Percentiles rank a stretch among this genome's conserved stretches.
phyloP scores from a whole-genome alignment of 169 alveolate species.

The Plasmodium falciparum region DNA sequence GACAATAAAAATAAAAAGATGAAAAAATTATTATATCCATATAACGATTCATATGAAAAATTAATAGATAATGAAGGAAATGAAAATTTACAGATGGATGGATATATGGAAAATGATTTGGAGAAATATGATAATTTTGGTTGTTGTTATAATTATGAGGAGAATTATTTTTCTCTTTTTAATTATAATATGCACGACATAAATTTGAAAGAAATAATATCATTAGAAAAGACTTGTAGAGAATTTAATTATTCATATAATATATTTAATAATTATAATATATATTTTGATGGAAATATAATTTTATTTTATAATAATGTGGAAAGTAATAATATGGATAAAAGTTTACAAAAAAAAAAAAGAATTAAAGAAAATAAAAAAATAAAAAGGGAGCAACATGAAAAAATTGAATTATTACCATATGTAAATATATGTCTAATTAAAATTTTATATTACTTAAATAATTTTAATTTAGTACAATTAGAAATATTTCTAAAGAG shows the following conservation, averaged over 20 bases:
- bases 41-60: too few species aligned
- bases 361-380: conserved; percentile 30
- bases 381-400: conserved; percentile 43
- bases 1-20: background rate
- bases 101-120: background rate
- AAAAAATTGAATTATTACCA: conserved; percentile 58
- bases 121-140: background rate
- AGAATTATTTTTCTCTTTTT: conserved; percentile 2
- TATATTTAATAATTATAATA: conserved; percentile 45
- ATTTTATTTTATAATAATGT: conserved; percentile 8
- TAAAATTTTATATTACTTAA: conserved; percentile 70
- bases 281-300: conserved; percentile 63
- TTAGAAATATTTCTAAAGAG: conserved; percentile 66
- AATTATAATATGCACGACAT: conserved; percentile 22
- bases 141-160: background rate
- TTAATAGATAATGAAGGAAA: background rate
- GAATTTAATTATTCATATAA: conserved; percentile 34
- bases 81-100: background rate
- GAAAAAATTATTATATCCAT: background rate
- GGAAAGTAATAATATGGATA: background rate
- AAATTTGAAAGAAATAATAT: conserved; percentile 31
- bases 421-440: conserved; percentile 71
- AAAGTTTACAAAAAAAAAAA: conserved; percentile 12
- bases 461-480: conserved; percentile 65
- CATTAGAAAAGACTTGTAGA: conserved; percentile 18